phyloP scores from a whole-genome alignment of 768 basidiomycete genomes.

The Kwoniella pini region DNA sequence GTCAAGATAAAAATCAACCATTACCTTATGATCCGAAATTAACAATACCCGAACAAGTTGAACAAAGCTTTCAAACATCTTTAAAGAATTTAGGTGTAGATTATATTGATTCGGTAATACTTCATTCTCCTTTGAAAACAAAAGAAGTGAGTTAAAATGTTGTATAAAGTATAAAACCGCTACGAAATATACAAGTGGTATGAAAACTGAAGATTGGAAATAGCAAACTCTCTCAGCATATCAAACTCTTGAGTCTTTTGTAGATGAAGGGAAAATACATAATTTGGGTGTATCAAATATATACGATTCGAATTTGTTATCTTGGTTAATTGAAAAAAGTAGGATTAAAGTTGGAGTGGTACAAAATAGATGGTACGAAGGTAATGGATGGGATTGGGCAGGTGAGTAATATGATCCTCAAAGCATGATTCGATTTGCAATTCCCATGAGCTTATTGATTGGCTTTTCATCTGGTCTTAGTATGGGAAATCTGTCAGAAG shows the following conservation, averaged over 20 bases:
- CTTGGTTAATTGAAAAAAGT: slow-evolving; percentile 61
- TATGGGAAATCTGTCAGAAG: slow-evolving; percentile 66
- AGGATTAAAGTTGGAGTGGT: slow-evolving; percentile 66
- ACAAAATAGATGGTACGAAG: slow-evolving; percentile 73
- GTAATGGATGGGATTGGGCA: slow-evolving; percentile 71
- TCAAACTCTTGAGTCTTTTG: slow-evolving; percentile 63
- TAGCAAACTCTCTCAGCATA: slow-evolving; percentile 69
- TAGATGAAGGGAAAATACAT: slow-evolving; percentile 62
- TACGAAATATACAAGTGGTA: no score
- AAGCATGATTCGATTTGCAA: no score
- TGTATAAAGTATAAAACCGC: no score
- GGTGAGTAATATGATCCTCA: slow-evolving; percentile 21
- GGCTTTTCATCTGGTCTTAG: no score
- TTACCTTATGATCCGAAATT: slow-evolving; percentile 70
- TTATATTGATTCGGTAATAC: slow-evolving; percentile 74
- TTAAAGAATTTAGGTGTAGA: slow-evolving; percentile 68
- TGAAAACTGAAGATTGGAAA: neutral
- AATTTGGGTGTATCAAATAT: slow-evolving; percentile 71
- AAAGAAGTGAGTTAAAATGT: slow-evolving; percentile 49
- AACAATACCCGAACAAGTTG: slow-evolving; percentile 64
- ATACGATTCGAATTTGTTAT: slow-evolving; percentile 65
- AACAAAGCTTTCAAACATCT: slow-evolving; percentile 65
- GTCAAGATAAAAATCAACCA: slow-evolving; percentile 70
- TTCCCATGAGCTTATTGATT: no score
- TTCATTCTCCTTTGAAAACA: slow-evolving; percentile 72